phyloP scores from a whole-genome alignment of 2,329 filamentous ascomycete species.

The Claviceps africana region DNA sequence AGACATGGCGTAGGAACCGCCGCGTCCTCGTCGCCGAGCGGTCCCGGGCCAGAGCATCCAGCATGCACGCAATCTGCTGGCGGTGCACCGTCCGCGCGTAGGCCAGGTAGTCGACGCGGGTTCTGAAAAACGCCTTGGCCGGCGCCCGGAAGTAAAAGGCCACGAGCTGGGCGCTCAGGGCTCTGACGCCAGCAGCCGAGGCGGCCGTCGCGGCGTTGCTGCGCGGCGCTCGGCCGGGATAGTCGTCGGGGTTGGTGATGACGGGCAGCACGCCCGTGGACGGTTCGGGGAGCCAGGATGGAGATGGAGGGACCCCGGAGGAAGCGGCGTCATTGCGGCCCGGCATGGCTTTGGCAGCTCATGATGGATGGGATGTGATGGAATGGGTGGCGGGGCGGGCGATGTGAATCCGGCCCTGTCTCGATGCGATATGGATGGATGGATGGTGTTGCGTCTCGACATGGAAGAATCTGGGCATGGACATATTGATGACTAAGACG shows the following conservation, averaged over 20 bases:
- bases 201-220: conserved; percentile 52
- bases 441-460: no score
- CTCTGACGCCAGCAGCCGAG: conserved; percentile 74
- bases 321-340: conserved; percentile 18
- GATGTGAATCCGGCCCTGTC: not conserved
- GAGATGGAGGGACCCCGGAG: conserved; percentile 13
- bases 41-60: conserved; percentile 22
- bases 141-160: conserved; percentile 88
- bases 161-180: conserved; percentile 67
- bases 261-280: conserved; percentile 30
- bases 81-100: conserved; percentile 41
- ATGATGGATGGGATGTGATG: conserved; percentile 15
- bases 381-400: not conserved
- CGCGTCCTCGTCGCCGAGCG: conserved; percentile 19
- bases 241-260: conserved; percentile 20
- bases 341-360: conserved; percentile 20
- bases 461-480: no score
- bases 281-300: conserved; percentile 7
- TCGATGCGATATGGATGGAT: no score
- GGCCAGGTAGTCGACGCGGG: conserved; percentile 68
- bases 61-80: conserved; percentile 25
- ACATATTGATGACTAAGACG: not conserved
- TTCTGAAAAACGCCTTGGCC: conserved; percentile 84
- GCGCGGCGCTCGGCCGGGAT: conserved; percentile 32
- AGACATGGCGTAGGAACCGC: conserved; percentile 25